Evolutionary conservation across 2,329 filamentous ascomycete species (phyloP), one percentile per base, ranked within the genome.

Genomic region (Claviceps digitariae): DNA sequence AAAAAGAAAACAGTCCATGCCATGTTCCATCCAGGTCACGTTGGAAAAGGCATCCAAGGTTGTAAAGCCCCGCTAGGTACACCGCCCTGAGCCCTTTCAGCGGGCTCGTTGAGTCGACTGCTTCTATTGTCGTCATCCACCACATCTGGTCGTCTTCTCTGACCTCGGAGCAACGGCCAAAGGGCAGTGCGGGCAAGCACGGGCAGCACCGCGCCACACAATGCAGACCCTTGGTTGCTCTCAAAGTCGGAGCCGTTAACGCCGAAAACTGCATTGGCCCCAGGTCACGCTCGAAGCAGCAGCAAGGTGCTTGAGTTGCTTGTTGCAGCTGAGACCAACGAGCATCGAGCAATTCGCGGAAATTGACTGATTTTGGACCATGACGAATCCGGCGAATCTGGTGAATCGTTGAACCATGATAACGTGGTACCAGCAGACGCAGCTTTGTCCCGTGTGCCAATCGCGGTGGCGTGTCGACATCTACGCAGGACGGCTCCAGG

Each of bases 401-500:
- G 34, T 38, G 15, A 38, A 38, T 34, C 10, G 31, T 34, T 34
- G 10, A 10, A 34, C 31, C 31, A 9, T 12, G 31, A 12, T 34
- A 36, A 17, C 4, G 25, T 46, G 43, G 40, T 27, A 15, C 25
- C 8, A 34, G 25, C 49, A 20, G 21, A 49, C 21, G 20, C 31
- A 49, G n/a, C 27, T 27, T 31, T 21, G 48, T 44, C 12, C 12
- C 25, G 21, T 21, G 40, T 46, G 55, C 50, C 53, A 48, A 45
- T 48, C 50, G 38, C 52, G 54, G 45, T 53, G 48, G 50, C 53
- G 23, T 51, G 54, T 48, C 15, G n/a, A 43, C 53, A 50, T 52
- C 43, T 54, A 53, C 53, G 50, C 54, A 48, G 47, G 50, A 57
- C 59, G 60, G 61, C 59, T 58, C 62, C 61, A 61, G 57, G 56